Conservation (phyloP, 1,139 yeast species). For the Lodderomyces jiufengensis region DNA sequence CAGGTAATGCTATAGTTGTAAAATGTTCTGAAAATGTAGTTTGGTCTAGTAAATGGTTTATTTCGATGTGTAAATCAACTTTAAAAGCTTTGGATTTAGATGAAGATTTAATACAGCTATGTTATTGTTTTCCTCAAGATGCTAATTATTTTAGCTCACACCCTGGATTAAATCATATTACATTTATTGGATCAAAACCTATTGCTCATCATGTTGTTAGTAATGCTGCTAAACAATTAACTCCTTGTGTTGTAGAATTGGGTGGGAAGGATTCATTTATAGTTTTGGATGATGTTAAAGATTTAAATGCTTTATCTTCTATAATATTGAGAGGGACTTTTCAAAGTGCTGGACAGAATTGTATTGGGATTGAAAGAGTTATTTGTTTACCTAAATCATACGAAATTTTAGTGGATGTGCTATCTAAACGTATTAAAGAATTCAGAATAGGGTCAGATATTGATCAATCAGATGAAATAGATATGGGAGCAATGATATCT, state of each 20-base stretch:
- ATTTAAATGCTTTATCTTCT: slow-evolving; percentile 62
- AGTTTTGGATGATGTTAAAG: slow-evolving; percentile 70
- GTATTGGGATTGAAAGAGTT: slow-evolving; percentile 94
- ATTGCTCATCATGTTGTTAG: slow-evolving; percentile 85
- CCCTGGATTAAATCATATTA: slow-evolving; percentile 76
- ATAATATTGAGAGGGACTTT: slow-evolving; percentile 90
- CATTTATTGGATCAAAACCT: slow-evolving; percentile 92
- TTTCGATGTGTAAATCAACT: slow-evolving; percentile 64
- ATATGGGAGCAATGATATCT: slow-evolving; percentile 94
- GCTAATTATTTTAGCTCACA: slow-evolving; percentile 85
- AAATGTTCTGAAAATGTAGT: slow-evolving; percentile 95
- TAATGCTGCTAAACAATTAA: slow-evolving; percentile 77
- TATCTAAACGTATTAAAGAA: slow-evolving; percentile 53
- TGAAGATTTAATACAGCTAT: slow-evolving; percentile 80
- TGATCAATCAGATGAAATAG: slow-evolving; percentile 84
- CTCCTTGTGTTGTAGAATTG: slow-evolving; percentile 91
- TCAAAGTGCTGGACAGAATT: slow-evolving; percentile 96
- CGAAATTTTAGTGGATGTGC: slow-evolving; percentile 52
- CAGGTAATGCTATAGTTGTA: slow-evolving; percentile 87
- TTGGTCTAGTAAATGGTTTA: slow-evolving; percentile 86
- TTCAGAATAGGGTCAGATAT: slow-evolving; percentile 86
- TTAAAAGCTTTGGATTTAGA: slow-evolving; percentile 69
- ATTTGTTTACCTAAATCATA: slow-evolving; percentile 71
- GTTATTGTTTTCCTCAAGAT: slow-evolving; percentile 75
- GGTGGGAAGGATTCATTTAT: slow-evolving; percentile 95